These are phyloP conservation scores for Penicillium lagena DNA, from an alignment of 495 filamentous ascomycete species.

Conservation along the genomic window DNA sequence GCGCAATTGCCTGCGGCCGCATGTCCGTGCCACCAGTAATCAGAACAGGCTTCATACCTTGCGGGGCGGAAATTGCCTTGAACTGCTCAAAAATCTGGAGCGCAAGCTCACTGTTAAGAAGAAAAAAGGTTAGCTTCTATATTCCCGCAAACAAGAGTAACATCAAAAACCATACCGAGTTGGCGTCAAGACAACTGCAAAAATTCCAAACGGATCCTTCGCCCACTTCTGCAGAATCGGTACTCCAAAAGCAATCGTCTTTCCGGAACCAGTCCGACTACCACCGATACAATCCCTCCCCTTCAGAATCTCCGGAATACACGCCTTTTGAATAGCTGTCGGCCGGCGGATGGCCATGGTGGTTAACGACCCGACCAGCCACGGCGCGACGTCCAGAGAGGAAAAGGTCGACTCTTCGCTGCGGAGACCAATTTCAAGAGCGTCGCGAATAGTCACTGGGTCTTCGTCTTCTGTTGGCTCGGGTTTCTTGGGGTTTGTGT, in stretches of 20 bases:
- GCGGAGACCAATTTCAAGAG: conserved; percentile 35
- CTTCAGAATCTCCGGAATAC: conserved; percentile 84
- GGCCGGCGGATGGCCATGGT: conserved; percentile 85
- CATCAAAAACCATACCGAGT: conserved; percentile 53
- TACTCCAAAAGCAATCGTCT: conserved; percentile 93
- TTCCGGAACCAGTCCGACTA: conserved; percentile 93
- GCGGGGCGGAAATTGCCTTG: conserved; percentile 79
- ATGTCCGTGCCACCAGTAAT: conserved; percentile 91
- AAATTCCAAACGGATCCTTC: conserved; percentile 85
- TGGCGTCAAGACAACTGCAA: conserved; percentile 81
- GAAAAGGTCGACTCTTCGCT: conserved; percentile 60
- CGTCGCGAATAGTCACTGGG: conserved; percentile 37
- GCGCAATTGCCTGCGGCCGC: conserved; percentile 77
- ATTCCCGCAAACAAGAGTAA: not conserved
- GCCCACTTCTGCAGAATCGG: conserved; percentile 93
- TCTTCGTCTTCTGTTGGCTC: conserved; percentile 18
- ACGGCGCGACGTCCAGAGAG: conserved; percentile 68
- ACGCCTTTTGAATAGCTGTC: conserved; percentile 85
- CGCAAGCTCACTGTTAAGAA: conserved; percentile 65
- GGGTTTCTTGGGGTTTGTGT: conserved; percentile 15
- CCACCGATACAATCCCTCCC: conserved; percentile 92
- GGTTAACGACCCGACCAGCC: conserved; percentile 79
- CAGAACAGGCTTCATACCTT: conserved; percentile 76
- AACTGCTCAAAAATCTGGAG: conserved; percentile 95
- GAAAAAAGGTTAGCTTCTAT: not conserved